A percentile compares a stretch with the other conserved stretches of the same genome.
These are phyloP conservation scores for Fusarium virguliforme DNA, from an alignment of 2,329 filamentous ascomycete genomes.

Conservation along the genomic window DNA sequence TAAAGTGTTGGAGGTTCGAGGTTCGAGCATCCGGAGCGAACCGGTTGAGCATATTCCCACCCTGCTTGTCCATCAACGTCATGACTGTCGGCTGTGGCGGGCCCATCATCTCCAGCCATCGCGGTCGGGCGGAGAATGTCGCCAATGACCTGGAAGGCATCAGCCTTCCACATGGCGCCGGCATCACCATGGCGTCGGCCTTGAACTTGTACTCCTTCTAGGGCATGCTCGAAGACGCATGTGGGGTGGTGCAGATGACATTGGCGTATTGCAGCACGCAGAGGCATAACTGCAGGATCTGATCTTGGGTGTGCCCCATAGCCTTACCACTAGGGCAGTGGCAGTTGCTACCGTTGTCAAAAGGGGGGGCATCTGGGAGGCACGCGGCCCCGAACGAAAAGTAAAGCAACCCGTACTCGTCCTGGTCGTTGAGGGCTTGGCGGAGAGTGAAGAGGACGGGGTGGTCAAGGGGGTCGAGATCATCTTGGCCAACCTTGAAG, in stretches of 20 bases:
- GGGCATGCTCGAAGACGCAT: background rate
- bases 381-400: background rate
- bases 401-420: background rate
- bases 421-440: background rate
- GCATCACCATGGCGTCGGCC: background rate
- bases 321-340: too few species aligned
- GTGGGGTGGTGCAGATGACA: background rate
- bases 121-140: background rate
- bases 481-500: background rate
- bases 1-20: background rate
- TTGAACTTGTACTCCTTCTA: background rate
- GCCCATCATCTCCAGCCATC: background rate
- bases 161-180: background rate
- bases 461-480: background rate
- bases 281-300: too few species aligned
- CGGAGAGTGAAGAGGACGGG: background rate
- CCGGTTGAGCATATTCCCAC: background rate
- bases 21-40: background rate
- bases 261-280: too few species aligned
- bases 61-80: background rate
- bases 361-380: too few species aligned
- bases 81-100: background rate
- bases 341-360: too few species aligned
- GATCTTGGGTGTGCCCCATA: too few species aligned
- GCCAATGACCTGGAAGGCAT: background rate